A percentile compares a stretch with the other conserved stretches of the same genome.
Evolutionary conservation across 2,329 filamentous ascomycete genomes (phyloP).

Genomic region (Paecilomyces fulvus): DNA sequence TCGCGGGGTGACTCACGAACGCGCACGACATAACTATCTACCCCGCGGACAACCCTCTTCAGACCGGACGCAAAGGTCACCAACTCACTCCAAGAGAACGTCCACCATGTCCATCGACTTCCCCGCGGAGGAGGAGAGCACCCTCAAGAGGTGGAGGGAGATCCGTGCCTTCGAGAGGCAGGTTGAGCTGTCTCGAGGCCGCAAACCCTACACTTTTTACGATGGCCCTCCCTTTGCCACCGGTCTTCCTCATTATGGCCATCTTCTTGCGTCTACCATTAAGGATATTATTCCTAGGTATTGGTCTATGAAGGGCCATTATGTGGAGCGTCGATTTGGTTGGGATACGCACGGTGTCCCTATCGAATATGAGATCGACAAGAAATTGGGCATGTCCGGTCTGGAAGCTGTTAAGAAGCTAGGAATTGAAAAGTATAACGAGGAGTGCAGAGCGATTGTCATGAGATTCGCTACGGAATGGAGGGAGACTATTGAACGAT

Average conservation of each 20-base stretch:
- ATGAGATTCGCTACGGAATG: slow-evolving; percentile 86
- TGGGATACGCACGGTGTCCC: slow-evolving; percentile 95
- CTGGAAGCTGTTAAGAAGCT: slow-evolving; percentile 79
- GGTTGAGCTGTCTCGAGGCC: slow-evolving; percentile 75
- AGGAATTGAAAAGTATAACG: slow-evolving; percentile 83
- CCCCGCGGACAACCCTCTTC: slow-evolving; percentile 15
- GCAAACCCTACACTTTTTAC: slow-evolving; percentile 88
- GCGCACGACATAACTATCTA: background rate
- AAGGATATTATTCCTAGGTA: slow-evolving; percentile 96
- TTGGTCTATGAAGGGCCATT: slow-evolving; percentile 93
- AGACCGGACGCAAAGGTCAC: slow-evolving; percentile 10
- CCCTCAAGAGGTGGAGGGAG: slow-evolving; percentile 80
- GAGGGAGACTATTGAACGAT: slow-evolving; percentile 75
- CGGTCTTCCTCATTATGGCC: slow-evolving; percentile 60
- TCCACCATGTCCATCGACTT: slow-evolving; percentile 78
- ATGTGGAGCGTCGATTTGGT: slow-evolving; percentile 86
- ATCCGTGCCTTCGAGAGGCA: slow-evolving; percentile 86
- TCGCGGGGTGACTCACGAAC: slow-evolving; percentile 6
- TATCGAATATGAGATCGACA: slow-evolving; percentile 96
- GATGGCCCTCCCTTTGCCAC: slow-evolving; percentile 77
- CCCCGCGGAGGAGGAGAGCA: slow-evolving; percentile 77
- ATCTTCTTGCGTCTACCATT: slow-evolving; percentile 84
- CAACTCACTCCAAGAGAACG: slow-evolving; percentile 5
- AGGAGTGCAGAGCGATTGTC: slow-evolving; percentile 83
- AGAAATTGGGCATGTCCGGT: slow-evolving; percentile 82